phyloP scores from a whole-genome alignment of 2,329 filamentous ascomycete genomes.

The Paecilomyces formosus region DNA sequence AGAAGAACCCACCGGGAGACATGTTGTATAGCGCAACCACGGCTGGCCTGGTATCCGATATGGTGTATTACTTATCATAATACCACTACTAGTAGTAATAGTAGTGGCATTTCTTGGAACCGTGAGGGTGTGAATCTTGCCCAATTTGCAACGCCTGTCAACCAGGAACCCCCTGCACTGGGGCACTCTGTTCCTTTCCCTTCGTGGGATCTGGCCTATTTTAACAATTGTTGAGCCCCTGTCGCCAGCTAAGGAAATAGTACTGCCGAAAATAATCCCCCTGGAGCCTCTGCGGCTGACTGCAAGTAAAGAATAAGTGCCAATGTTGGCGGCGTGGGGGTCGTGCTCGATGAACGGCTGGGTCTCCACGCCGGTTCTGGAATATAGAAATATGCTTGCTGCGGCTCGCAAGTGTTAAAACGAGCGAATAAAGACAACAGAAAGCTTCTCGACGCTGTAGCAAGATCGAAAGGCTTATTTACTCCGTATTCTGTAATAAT shows the following conservation, averaged over 20 bases:
- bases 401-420: not conserved
- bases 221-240: not conserved
- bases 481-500: not conserved
- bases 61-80: no score
- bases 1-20: no score
- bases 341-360: not conserved
- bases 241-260: not conserved
- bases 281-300: not conserved
- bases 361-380: not conserved
- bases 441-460: not conserved
- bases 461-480: not conserved
- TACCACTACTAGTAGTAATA: not conserved
- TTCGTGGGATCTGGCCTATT: not conserved
- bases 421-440: not conserved
- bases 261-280: not conserved
- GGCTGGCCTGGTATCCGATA: no score
- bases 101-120: not conserved
- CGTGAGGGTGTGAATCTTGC: not conserved
- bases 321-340: not conserved
- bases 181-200: not conserved
- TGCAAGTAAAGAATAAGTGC: not conserved
- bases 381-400: not conserved
- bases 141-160: not conserved
- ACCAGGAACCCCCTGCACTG: not conserved
- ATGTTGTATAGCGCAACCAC: no score